Conservation (phyloP, 805 yeast genomes). For the Wickerhamomyces bisporus region DNA sequence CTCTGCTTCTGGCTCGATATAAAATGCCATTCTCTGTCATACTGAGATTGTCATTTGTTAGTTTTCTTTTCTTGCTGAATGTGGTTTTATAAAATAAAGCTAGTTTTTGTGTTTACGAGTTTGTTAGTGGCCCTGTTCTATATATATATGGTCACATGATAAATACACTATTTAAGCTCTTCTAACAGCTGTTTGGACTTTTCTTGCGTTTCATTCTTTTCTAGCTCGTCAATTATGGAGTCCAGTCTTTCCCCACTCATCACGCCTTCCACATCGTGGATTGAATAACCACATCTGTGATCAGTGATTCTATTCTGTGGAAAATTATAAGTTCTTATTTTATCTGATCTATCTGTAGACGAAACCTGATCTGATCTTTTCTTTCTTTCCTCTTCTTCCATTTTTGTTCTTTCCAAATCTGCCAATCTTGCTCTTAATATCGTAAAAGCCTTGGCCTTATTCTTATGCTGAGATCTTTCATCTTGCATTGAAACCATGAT, state of each 20-base stretch:
- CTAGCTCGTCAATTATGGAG: constrained; percentile 49
- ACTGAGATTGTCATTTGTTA: no score
- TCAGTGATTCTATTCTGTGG: constrained; percentile 93
- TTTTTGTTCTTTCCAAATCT: constrained; percentile 64
- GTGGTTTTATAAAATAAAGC: no score
- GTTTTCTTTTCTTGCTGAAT: not conserved
- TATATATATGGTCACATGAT: no score
- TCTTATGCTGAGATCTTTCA: constrained; percentile 90
- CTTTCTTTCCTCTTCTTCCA: constrained; percentile 57
- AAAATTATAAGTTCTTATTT: constrained; percentile 87
- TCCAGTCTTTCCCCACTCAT: constrained; percentile 57
- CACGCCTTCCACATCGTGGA: constrained; percentile 70
- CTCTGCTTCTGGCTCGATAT: constrained; percentile 36
- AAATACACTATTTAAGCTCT: constrained; percentile 6
- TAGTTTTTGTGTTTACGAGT: no score
- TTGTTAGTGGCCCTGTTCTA: no score
- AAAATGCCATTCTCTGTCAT: constrained; percentile 14
- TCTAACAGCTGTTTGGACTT: constrained; percentile 30
- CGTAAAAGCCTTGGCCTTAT: constrained; percentile 87
- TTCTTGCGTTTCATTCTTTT: constrained; percentile 39
- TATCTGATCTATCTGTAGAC: constrained; percentile 86
- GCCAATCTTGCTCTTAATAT: constrained; percentile 81
- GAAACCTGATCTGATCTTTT: constrained; percentile 80
- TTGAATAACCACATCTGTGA: constrained; percentile 78
- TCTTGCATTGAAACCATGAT: constrained; percentile 88